Base-by-base conservation (phyloP, 192 early-diverging fungal species). In the Spinellus fusiger region DNA sequence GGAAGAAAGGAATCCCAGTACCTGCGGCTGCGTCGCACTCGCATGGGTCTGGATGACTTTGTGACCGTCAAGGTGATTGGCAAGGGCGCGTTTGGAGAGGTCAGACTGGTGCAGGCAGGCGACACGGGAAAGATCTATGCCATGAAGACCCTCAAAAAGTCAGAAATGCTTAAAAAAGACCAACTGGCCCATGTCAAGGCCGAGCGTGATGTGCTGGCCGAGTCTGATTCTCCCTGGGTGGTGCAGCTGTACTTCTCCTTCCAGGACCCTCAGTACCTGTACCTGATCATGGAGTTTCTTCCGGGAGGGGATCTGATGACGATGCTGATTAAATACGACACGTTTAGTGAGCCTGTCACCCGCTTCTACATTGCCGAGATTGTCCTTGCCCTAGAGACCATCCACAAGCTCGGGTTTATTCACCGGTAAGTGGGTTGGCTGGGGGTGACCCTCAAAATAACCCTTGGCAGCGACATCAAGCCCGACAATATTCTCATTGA, bases 221-320 rank as follows among this genome's bases (percentile, higher is more conserved):
- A 98, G 74, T 92, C 94, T 3, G 87, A 92, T 64, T 96, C 96
- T 13, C 87, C 87, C 37, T 99, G 96, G 96, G 93, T 99, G 3
- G 96, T 98, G 6, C 94, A 96, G 67, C 80, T 99, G 35, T 98
- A 92, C 68, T 98, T 93, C 71, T 98, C 96, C 23, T 99, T 99
- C 77, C 98, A 99, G 77, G 96, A 98, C 68, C 60, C 87, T 15
- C 77, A 85, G 54, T 93, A 93, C 68, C 81, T 99, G 34, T 99
- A 99, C 68, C 76, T 99, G 54, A 93, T 99, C 72, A 99, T 99
- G 98, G 98, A 99, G 80, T 99, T 98, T 56, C 73, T 96, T 59
- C 95, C 98, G 0, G 98, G 98, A 37, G 98, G 98, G 46, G 98
- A 99, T 75, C 79, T 99, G 82, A 98, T 99, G 95, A 95, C 93